Percentiles rank a stretch among this genome's conserved stretches.
These are phyloP conservation scores for Plasmodium inui DNA, from an alignment of 169 alveolate genomes.

Conservation along the genomic window DNA sequence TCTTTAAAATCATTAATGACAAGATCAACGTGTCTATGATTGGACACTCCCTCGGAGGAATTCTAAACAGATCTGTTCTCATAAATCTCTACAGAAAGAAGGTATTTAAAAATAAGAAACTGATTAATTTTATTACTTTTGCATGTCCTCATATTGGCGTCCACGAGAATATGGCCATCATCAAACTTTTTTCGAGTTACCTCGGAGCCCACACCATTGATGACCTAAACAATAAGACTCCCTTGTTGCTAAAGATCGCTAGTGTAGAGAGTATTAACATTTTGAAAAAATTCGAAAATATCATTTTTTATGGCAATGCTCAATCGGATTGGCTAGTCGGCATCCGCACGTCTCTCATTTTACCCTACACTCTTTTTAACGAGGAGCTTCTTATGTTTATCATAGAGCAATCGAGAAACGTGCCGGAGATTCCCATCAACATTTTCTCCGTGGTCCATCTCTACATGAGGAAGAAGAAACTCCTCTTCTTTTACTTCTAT, in stretches of 20 bases:
- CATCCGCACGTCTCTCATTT: constrained; percentile 82
- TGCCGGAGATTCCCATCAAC: constrained; percentile 78
- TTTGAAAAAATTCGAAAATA: constrained; percentile 77
- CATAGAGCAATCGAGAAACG: constrained; percentile 59
- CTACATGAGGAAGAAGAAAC: constrained; percentile 68
- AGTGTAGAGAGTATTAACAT: constrained; percentile 71
- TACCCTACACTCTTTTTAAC: constrained; percentile 77
- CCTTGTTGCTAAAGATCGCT: constrained; percentile 75
- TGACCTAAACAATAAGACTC: constrained; percentile 82
- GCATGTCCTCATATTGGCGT: constrained; percentile 87
- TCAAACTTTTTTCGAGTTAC: constrained; percentile 72
- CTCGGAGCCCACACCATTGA: constrained; percentile 81
- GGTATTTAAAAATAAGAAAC: constrained; percentile 68
- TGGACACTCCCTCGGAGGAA: constrained; percentile 87
- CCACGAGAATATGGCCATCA: constrained; percentile 79
- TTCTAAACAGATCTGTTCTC: constrained; percentile 77
- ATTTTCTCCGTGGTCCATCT: constrained; percentile 70
- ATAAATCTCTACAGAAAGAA: constrained; percentile 62
- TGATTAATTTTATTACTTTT: constrained; percentile 80
- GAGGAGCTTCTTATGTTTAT: constrained; percentile 66
- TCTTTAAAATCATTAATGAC: constrained; percentile 77
- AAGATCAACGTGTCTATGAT: constrained; percentile 79
- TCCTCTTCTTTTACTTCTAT: constrained; percentile 55
- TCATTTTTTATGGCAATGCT: constrained; percentile 82
- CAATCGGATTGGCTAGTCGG: constrained; percentile 86